These are phyloP conservation scores for Leccinum incarnatum DNA, from an alignment of 768 basidiomycete genomes.

Conservation along the genomic window DNA sequence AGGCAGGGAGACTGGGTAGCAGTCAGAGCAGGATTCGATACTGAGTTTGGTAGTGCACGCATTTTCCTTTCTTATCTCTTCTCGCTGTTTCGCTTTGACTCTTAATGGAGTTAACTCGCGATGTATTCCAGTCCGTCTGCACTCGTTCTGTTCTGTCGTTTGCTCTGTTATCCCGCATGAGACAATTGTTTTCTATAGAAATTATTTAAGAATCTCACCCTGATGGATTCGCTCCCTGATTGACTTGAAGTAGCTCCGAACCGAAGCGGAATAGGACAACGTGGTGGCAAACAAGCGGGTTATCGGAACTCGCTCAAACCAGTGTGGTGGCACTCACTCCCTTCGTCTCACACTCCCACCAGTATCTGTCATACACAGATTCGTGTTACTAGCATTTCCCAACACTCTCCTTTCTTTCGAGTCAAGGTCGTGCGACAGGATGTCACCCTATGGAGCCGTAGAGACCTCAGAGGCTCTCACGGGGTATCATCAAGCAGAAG, in stretches of 20 bases:
- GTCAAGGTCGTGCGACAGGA: constrained; percentile 54
- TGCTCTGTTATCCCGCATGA: neutral
- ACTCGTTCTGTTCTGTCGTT: constrained; percentile 11
- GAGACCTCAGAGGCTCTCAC: constrained; percentile 24
- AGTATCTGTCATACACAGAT: neutral
- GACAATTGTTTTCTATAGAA: neutral
- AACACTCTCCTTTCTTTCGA: neutral
- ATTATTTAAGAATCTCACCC: neutral
- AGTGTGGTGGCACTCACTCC: neutral
- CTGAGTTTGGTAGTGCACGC: constrained; percentile 10
- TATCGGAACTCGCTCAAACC: neutral
- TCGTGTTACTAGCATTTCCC: neutral
- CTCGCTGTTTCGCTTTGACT: constrained; percentile 12
- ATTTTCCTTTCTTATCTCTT: neutral
- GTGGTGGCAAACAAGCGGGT: neutral
- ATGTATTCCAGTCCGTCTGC: constrained; percentile 13
- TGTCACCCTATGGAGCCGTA: constrained; percentile 64
- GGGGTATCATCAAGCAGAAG: constrained; percentile 12
- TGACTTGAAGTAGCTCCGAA: neutral
- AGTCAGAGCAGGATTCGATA: constrained; percentile 31
- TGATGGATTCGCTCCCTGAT: neutral
- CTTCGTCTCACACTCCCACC: neutral
- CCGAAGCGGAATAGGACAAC: neutral
- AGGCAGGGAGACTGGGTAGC: constrained; percentile 30
- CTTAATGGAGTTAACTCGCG: constrained; percentile 14